Base-by-base conservation (phyloP, 495 filamentous ascomycete genomes). In the Trichoderma asperelloides region DNA sequence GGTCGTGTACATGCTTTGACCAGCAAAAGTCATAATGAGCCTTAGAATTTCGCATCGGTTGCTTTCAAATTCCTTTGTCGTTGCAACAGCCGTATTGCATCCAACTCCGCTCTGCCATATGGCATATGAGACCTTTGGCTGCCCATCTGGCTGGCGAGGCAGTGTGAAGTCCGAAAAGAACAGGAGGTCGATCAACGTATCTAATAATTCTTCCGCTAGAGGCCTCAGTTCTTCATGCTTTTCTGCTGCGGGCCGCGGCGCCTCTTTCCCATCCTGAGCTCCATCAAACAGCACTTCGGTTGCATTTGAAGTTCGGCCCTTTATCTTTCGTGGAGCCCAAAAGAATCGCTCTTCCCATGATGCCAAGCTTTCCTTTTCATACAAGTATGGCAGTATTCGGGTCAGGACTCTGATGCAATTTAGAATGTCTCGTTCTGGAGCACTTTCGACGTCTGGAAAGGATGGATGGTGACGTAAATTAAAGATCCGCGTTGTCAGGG, bases 91-190 rank as follows among this genome's bases (percentile, higher is more conserved):
- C 8, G 90, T 91, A 74, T 96, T 96, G 78, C 94, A 98, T 2
- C 95, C 95, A 62, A 99, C 94, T 28, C 95, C 95, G 71, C 90
- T 97, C 76, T 97, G 92, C 95, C 95, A 99, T 71, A 99, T 98
- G 43, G 92, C 88, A 78, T 92, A 96, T 16, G 90, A 90, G 47
- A 97, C 89, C 75, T 96, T 97, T 70, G 82, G 82, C 73, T 90
- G 91, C 45, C 86, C 87, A 57, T 88, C 83, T 39, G 78, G 80
- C 57, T 81, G 77, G 67, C 71, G 79, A 0, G 93, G 93, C 9
- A 97, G 82, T 0, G 93, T 96, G 74, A 99, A 90, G 57, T 90
- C 90, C 25, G 90, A 87, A 75, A 90, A 96, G 83, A 98, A 99
- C 18, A 98, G 82, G 64, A 98, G 78, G 72, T 97, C 95, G 66